Evolutionary conservation across 495 filamentous ascomycete species (phyloP), one percentile per base, ranked within the genome.

Genomic region (Achaetomiella virescens): DNA sequence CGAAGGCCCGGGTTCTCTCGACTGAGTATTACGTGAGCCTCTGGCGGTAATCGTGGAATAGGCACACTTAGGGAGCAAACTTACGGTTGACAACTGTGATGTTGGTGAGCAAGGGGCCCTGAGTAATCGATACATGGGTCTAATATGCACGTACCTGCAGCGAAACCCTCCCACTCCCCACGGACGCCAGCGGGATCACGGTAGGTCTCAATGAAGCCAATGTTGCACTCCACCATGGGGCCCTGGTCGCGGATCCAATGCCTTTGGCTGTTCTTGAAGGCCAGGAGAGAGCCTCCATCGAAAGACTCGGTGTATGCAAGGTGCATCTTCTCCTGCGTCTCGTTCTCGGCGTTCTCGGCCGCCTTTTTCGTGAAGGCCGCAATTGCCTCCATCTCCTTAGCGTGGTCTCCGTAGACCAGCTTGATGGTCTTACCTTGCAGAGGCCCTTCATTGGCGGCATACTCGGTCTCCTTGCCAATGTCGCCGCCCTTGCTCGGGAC

Each of bases 141-240:
- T 25, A 1, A 25, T 31, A 5, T 20, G 3, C 29, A 57, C 61
- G 46, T 46, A 61, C 61, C 58, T 31, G 87, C 87, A 49, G 88
- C 88, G 63, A 96, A 93, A 1, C 90, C 92, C 70, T 97, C 92
- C 93, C 93, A 98, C 67, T 98, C 93, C n/a, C 88, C 91, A 48
- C 92, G 79, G 11, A 96, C 83, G 44, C 93, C 92, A 51, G 90
- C 87, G 1, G 93, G 93, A 67, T 98, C 93, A 48, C 93, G 82
- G 66, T 97, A 98, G 0, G 91, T 96, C 73, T 98, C 93, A 38
- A 98, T 86, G 64, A 97, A 98, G 1, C 93, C 93, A 53, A 97
- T 82, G 68, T 97, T 92, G 17, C 80, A 87, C 70, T 97, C 93
- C 17, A 98, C 84, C 69, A 81, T 84, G 7, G 93, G 93, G 15